These are phyloP conservation scores for Zoysia matrella DNA, from an alignment of 202 grass and related monocot genomes.

Conservation along the genomic window DNA sequence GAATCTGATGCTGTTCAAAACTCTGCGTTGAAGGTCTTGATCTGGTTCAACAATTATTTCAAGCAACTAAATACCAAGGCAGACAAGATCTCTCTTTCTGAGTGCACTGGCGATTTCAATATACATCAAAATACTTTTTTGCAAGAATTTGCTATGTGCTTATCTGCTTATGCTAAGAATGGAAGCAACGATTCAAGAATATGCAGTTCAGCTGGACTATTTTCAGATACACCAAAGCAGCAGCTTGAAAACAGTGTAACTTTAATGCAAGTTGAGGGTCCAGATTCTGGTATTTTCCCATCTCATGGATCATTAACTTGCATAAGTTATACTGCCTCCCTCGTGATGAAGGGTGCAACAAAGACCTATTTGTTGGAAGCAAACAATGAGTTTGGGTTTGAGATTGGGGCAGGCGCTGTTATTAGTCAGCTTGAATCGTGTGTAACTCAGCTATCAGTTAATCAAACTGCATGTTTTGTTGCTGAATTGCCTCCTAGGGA, in stretches of 20 bases:
- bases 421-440: slow-evolving; percentile 77
- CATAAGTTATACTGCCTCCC: slow-evolving; percentile 67
- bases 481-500: slow-evolving; percentile 50
- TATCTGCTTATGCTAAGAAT: slow-evolving; percentile 48
- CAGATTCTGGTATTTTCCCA: slow-evolving; percentile 74
- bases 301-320: slow-evolving; percentile 70
- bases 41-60: slow-evolving; percentile 71
- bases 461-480: slow-evolving; percentile 71
- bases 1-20: slow-evolving; percentile 75
- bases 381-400: slow-evolving; percentile 62
- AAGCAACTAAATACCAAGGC: slow-evolving; percentile 48
- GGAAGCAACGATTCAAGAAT: slow-evolving; percentile 36
- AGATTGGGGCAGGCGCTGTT: slow-evolving; percentile 77
- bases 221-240: slow-evolving; percentile 8
- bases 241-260: slow-evolving; percentile 53
- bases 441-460: slow-evolving; percentile 80
- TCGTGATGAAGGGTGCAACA: slow-evolving; percentile 51
- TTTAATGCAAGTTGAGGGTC: slow-evolving; percentile 61
- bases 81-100: slow-evolving; percentile 55
- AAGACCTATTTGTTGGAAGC: slow-evolving; percentile 62
- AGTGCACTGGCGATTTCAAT: slow-evolving; percentile 53
- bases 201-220: slow-evolving; percentile 26
- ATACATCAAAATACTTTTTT: slow-evolving; percentile 49
- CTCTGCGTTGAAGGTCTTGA: slow-evolving; percentile 77
- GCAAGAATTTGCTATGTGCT: slow-evolving; percentile 59